Evolutionary conservation across 352 stramenopile species (phyloP).

Genomic region (Pythium aristosporum): DNA sequence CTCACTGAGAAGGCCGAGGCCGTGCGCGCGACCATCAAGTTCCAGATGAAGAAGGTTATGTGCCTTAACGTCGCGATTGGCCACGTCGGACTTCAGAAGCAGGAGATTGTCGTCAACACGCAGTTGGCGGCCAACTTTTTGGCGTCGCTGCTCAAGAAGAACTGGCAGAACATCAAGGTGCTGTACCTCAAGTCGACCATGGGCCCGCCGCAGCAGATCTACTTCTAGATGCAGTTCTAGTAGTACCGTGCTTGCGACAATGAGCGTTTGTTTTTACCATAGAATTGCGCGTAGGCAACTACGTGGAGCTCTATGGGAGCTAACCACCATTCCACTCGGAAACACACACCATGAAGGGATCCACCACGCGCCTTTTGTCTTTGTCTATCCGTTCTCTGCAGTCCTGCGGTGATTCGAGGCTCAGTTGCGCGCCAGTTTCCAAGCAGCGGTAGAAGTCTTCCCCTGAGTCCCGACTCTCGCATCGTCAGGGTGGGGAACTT

Average conservation of each 20-base stretch:
- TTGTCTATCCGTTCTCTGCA: neutral
- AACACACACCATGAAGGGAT: constrained; percentile 29
- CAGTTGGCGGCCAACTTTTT: constrained; percentile 99
- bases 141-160: constrained; percentile 99
- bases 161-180: constrained; percentile 99
- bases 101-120: constrained; percentile 98
- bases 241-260: constrained; percentile 7
- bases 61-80: constrained; percentile 98
- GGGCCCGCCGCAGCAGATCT: constrained; percentile 98
- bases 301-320: constrained; percentile 31
- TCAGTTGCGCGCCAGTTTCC: neutral
- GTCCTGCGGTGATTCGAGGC: neutral
- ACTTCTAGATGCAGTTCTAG: constrained; percentile 91
- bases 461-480: too few relatives aligned
- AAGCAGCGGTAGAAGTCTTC: too few relatives aligned
- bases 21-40: constrained; percentile 99
- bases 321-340: constrained; percentile 26
- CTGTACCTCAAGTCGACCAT: constrained; percentile 99
- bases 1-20: constrained; percentile 98
- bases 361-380: neutral
- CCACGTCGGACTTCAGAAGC: constrained; percentile 93
- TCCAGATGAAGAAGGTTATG: constrained; percentile 99
- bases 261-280: constrained; percentile 35
- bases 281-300: neutral
- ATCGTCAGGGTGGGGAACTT: too few relatives aligned